phyloP scores from a whole-genome alignment of 2,329 filamentous ascomycete species.

The Chaetomiaceae sp. region DNA sequence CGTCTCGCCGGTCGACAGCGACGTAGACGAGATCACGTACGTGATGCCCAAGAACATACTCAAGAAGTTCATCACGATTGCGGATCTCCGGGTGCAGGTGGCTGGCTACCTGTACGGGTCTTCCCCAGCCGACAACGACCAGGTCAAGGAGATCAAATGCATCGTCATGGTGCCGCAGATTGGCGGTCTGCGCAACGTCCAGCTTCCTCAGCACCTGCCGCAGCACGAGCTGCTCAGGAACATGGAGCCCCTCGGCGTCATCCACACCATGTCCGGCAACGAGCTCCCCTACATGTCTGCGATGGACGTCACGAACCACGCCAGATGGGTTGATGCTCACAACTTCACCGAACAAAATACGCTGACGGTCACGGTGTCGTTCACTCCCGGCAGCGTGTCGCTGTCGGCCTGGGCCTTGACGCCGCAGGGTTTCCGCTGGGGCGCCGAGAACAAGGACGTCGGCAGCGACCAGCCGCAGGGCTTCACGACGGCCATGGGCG shows the following conservation, averaged over 20 bases:
- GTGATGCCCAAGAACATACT: constrained; percentile 99
- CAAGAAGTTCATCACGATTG: constrained; percentile 96
- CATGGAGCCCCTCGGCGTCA: constrained; percentile 87
- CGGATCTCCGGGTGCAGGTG: constrained; percentile 92
- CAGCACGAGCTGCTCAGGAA: constrained; percentile 83
- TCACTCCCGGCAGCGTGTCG: constrained; percentile 94
- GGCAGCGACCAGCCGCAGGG: constrained; percentile 90
- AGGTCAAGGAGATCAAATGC: constrained; percentile 93
- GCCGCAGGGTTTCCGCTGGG: constrained; percentile 92
- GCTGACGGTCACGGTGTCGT: constrained; percentile 89
- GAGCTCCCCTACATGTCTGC: constrained; percentile 96
- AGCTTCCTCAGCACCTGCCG: constrained; percentile 82
- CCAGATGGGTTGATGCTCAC: constrained; percentile 80
- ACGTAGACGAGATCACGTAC: constrained; percentile 87
- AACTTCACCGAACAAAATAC: constrained; percentile 74
- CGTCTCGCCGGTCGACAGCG: constrained; percentile 90
- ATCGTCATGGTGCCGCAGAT: constrained; percentile 98
- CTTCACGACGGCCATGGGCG: constrained; percentile 85
- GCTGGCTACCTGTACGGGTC: constrained; percentile 92
- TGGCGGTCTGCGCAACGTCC: constrained; percentile 84
- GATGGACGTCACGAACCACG: constrained; percentile 88
- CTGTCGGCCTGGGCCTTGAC: constrained; percentile 90
- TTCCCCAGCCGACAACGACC: constrained; percentile 88
- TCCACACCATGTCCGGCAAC: constrained; percentile 91
- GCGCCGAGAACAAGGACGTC: constrained; percentile 88